A percentile compares a stretch with the other conserved stretches of the same genome.
phyloP scores from a whole-genome alignment of 176 grass and related monocot genomes.

The Zizania latifolia region DNA sequence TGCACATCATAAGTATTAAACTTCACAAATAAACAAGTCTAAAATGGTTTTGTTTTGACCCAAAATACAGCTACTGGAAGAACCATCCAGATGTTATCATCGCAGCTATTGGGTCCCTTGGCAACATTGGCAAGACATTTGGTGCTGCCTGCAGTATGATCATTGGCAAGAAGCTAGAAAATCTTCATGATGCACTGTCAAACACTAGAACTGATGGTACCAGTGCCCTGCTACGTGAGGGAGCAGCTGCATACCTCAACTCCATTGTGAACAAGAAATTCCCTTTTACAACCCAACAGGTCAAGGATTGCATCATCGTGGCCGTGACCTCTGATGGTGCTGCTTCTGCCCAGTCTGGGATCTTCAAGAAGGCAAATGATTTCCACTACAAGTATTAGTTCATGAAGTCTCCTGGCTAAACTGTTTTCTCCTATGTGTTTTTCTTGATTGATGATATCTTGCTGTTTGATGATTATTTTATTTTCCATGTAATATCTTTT shows the following conservation, averaged over 20 bases:
- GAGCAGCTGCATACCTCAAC: constrained; percentile 75
- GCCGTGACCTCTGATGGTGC: constrained; percentile 43
- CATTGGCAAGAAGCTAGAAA: constrained; percentile 47
- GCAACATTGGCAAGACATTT: constrained; percentile 54
- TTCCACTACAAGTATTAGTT: constrained; percentile 39
- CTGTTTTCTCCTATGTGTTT: constrained; percentile 8
- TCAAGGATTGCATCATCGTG: constrained; percentile 43
- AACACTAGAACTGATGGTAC: constrained; percentile 51
- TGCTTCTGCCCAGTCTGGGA: constrained; percentile 55
- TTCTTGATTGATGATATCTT: constrained; percentile 15
- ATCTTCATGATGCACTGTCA: constrained; percentile 58
- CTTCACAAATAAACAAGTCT: not conserved
- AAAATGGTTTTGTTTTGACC: constrained; percentile 4
- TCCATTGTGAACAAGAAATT: constrained; percentile 63
- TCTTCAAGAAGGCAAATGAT: constrained; percentile 80
- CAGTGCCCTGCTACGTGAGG: constrained; percentile 60
- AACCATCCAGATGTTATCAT: constrained; percentile 57
- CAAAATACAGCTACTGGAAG: constrained; percentile 59
- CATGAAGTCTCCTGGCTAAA: constrained; percentile 14
- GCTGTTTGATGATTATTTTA: constrained; percentile 7
- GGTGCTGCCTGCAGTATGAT: constrained; percentile 36
- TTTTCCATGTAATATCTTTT: constrained; percentile 19
- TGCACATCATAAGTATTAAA: not conserved
- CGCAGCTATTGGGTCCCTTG: constrained; percentile 44
- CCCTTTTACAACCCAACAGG: constrained; percentile 59